phyloP scores from a whole-genome alignment of 2,329 filamentous ascomycete species.

The Ceratocystis huliohia region DNA sequence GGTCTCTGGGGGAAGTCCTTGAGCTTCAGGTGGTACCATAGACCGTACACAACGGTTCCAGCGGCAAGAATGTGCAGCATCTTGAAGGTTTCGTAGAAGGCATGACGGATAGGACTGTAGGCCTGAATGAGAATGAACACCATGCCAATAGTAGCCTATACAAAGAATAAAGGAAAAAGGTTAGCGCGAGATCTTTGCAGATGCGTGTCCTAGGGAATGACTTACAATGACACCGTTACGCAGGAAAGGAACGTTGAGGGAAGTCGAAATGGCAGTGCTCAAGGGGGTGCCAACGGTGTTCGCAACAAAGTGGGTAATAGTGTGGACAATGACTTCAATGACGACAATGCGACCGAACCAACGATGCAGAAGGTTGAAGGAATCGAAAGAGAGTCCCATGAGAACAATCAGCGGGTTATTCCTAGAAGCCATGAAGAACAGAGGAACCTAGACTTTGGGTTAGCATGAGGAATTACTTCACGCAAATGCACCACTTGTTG shows the following conservation, averaged over 20 bases:
- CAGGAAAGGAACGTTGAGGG: slow-evolving; percentile 16
- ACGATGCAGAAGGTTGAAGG: slow-evolving; percentile 64
- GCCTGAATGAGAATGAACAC: slow-evolving; percentile 55
- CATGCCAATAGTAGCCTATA: slow-evolving; percentile 46
- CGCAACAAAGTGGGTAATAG: slow-evolving; percentile 29
- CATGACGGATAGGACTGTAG: slow-evolving; percentile 57
- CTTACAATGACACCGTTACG: slow-evolving; percentile 12
- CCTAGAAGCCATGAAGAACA: slow-evolving; percentile 75
- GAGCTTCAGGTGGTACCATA: slow-evolving; percentile 55
- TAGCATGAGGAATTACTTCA: neutral
- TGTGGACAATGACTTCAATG: slow-evolving; percentile 55
- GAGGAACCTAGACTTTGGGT: slow-evolving; percentile 36
- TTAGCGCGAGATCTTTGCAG: neutral
- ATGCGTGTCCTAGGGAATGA: neutral
- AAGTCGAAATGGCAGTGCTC: slow-evolving; percentile 12
- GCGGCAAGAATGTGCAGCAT: slow-evolving; percentile 56
- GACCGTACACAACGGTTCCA: slow-evolving; percentile 44
- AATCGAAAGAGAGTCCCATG: slow-evolving; percentile 84
- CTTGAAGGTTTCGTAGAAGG: slow-evolving; percentile 70
- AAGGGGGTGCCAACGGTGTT: slow-evolving; percentile 10
- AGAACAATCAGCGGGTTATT: slow-evolving; percentile 84
- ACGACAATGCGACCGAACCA: slow-evolving; percentile 70
- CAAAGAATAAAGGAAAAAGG: neutral
- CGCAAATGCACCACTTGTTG: no score
- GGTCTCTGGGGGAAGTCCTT: slow-evolving; percentile 42